phyloP scores from a whole-genome alignment of 1,284 basidiomycete genomes.

The Cryptococcus sp. region DNA sequence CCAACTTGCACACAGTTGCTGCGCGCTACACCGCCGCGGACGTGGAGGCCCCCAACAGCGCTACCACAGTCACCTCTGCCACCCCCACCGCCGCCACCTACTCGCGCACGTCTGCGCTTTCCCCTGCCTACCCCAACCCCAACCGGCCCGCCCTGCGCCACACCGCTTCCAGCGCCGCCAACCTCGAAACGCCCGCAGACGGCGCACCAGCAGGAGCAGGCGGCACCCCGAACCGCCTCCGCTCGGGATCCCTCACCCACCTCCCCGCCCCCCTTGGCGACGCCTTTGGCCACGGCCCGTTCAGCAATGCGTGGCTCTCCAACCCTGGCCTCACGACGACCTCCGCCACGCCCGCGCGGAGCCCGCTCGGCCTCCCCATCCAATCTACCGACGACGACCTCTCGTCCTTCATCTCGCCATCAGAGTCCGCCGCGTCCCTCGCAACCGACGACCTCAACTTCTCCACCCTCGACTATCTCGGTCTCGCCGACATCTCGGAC shows the following conservation, averaged over 20 bases:
- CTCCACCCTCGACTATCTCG: constrained; percentile 90
- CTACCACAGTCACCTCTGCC: constrained; percentile 10
- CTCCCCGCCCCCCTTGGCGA: constrained; percentile 70
- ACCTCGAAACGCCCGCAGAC: constrained; percentile 43
- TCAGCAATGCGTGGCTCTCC: constrained; percentile 80
- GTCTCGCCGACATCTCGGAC: constrained; percentile 61
- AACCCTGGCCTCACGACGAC: constrained; percentile 45
- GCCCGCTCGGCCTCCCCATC: constrained; percentile 30
- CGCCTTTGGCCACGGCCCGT: constrained; percentile 73
- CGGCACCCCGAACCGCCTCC: constrained; percentile 67
- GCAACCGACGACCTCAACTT: constrained; percentile 81
- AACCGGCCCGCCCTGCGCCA: constrained; percentile 70
- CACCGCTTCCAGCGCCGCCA: constrained; percentile 61
- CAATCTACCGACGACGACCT: constrained; percentile 56
- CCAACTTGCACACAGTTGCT: constrained; percentile 39
- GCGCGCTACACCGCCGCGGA: constrained; percentile 20
- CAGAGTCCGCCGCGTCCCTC: constrained; percentile 62
- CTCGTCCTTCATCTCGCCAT: constrained; percentile 60
- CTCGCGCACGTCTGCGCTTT: constrained; percentile 38
- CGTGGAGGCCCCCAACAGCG: constrained; percentile 11
- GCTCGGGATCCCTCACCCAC: constrained; percentile 82
- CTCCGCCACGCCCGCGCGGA: constrained; percentile 17
- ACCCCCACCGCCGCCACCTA: constrained; percentile 15
- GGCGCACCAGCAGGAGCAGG: not conserved
- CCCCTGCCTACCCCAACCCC: constrained; percentile 32